Percentiles rank a stretch among this genome's conserved stretches.
Conservation (phyloP, 2,329 filamentous ascomycete genomes). For the Cladosporium sp. region DNA sequence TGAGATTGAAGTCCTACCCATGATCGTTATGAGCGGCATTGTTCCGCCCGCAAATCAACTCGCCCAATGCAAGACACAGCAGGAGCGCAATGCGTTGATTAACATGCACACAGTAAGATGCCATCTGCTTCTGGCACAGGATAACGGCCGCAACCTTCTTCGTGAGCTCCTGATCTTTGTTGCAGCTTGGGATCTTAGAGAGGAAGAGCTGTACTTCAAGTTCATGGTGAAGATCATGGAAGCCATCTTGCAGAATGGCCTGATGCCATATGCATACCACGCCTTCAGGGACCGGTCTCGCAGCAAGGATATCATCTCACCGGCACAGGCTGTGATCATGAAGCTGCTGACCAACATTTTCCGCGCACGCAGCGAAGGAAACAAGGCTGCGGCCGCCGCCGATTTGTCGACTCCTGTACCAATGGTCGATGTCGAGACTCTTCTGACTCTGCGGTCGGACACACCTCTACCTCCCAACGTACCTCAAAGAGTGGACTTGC, state of each 20-base stretch:
- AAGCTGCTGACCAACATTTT: slow-evolving; percentile 90
- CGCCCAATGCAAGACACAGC: slow-evolving; percentile 53
- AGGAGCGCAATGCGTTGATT: slow-evolving; percentile 59
- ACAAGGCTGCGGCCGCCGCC: slow-evolving; percentile 29
- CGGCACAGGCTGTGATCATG: slow-evolving; percentile 89
- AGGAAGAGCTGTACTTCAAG: slow-evolving; percentile 92
- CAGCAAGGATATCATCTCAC: slow-evolving; percentile 93
- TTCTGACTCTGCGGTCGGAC: slow-evolving; percentile 9
- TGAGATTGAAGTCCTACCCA: slow-evolving; percentile 92
- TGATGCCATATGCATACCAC: slow-evolving; percentile 91
- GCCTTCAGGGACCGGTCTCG: slow-evolving; percentile 71
- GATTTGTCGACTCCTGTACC: slow-evolving; percentile 13
- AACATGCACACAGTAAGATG: slow-evolving; percentile 90
- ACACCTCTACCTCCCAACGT: slow-evolving; percentile 28
- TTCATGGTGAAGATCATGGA: slow-evolving; percentile 96
- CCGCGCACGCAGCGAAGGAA: slow-evolving; percentile 57
- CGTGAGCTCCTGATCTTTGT: slow-evolving; percentile 94
- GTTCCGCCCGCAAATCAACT: slow-evolving; percentile 72
- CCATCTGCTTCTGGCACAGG: slow-evolving; percentile 83
- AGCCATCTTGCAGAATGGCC: slow-evolving; percentile 82
- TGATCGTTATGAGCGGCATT: slow-evolving; percentile 96
- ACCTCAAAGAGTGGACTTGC: slow-evolving; percentile 57
- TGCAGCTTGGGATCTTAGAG: slow-evolving; percentile 92
- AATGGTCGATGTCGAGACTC: slow-evolving; percentile 17
- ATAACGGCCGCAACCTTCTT: slow-evolving; percentile 85